Evolutionary conservation across 2,329 filamentous ascomycete species (phyloP).

Genomic region (Pseudocercospora pini-densiflorae): DNA sequence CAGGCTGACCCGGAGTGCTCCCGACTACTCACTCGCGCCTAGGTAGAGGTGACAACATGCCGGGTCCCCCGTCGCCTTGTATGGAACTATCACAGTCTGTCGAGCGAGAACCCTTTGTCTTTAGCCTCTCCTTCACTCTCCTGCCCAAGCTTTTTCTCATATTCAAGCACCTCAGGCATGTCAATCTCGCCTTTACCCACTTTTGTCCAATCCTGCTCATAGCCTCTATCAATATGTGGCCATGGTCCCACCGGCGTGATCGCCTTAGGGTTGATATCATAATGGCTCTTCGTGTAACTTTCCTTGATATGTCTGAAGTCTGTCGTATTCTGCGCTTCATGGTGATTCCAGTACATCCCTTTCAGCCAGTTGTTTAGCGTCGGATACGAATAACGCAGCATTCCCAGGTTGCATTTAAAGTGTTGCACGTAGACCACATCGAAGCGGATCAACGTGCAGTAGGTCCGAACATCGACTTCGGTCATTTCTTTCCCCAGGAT

Average conservation of each 20-base stretch:
- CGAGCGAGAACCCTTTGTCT: background rate
- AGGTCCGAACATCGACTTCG: slow-evolving; percentile 63
- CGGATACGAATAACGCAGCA: slow-evolving; percentile 62
- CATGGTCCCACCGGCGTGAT: slow-evolving; percentile 68
- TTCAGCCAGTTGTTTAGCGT: slow-evolving; percentile 65
- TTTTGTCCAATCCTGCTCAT: slow-evolving; percentile 55
- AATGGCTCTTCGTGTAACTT: slow-evolving; percentile 66
- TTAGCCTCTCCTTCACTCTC: background rate
- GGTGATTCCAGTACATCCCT: slow-evolving; percentile 61
- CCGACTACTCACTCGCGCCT: background rate
- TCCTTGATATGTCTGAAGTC: slow-evolving; percentile 72
- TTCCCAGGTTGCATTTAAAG: slow-evolving; percentile 69
- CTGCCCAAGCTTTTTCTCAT: slow-evolving; percentile 31
- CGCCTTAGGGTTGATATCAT: slow-evolving; percentile 62
- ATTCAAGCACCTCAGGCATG: slow-evolving; percentile 46
- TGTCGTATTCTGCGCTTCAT: slow-evolving; percentile 63
- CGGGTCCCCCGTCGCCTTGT: no score
- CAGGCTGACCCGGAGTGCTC: no score
- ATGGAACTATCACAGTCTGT: background rate
- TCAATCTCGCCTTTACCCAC: slow-evolving; percentile 54
- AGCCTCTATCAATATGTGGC: slow-evolving; percentile 60
- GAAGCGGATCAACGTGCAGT: slow-evolving; percentile 63
- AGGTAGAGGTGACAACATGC: background rate
- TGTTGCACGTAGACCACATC: slow-evolving; percentile 68
- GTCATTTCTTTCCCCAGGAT: slow-evolving; percentile 61